Base-by-base conservation (phyloP, 2,329 filamentous ascomycete species). In the Amesomyces nigricolor region DNA sequence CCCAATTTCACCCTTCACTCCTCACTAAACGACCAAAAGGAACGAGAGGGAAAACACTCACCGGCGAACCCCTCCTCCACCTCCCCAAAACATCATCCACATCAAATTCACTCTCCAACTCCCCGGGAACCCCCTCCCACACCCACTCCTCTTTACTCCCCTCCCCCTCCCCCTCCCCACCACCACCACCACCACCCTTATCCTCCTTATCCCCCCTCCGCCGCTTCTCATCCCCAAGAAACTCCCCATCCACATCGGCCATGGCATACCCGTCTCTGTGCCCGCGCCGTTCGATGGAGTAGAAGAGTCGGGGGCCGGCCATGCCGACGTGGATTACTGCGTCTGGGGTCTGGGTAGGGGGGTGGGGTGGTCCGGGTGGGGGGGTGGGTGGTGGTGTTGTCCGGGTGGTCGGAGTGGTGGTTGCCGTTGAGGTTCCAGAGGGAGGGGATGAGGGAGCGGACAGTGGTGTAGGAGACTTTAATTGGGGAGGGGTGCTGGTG, bases 311-410 rank as follows among this genome's bases (percentile, higher is more conserved):
- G 72, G 81, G 65, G 68, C 87, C 67, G 68, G 89, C 88, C 79
- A 95, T 90, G 59, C 90, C 90, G 50, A 95, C 87, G 69, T 95
- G 89, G 4, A 95, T 69, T 19, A 84, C 77, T 30, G 87, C 71
- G 68, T 95, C 87, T n/a, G n/a, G n/a, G n/a, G n/a, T n/a, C n/a
- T n/a, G n/a, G n/a, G n/a, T n/a, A n/a, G n/a, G 52, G 85, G 78
- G 47, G 73, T 70, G 52, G 64, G 66, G 11, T 58, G 22, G 40
- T 49, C 26, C n/a, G 62, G 61, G 42, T 68, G 49, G 6, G n/a
- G n/a, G n/a, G n/a, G n/a, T n/a, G n/a, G n/a, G n/a, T n/a, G n/a
- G n/a, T n/a, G n/a, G 11, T 6, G 13, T 37, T 4, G 2, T 22
- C 10, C 51, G 64, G 66, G 13, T 58, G 22, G 40, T 49, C 26